Percentiles rank a stretch among this genome's conserved stretches.
Evolutionary conservation across 805 yeast species (phyloP).

Genomic region (Lipomyces starkeyi): DNA sequence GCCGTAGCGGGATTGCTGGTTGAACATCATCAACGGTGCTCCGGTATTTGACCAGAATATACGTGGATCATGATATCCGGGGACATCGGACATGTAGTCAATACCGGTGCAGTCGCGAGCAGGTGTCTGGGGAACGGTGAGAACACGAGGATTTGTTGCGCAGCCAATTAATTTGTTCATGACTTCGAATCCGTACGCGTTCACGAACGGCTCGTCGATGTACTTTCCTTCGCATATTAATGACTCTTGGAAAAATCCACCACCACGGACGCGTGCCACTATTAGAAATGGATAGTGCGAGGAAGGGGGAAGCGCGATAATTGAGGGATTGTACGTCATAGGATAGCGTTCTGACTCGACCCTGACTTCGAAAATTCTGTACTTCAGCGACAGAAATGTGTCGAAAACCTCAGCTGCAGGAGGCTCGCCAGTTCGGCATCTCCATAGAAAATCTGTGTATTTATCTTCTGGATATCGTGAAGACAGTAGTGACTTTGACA

Average conservation of each 20-base stretch:
- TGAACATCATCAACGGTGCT: slow-evolving; percentile 37
- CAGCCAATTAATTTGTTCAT: slow-evolving; percentile 21
- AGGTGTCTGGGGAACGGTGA: slow-evolving; percentile 34
- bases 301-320: slow-evolving; percentile 34
- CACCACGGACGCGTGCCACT: slow-evolving; percentile 36
- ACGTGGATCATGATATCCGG: slow-evolving; percentile 36
- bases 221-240: slow-evolving; percentile 35
- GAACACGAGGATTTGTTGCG: slow-evolving; percentile 30
- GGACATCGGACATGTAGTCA: slow-evolving; percentile 32
- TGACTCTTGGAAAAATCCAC: slow-evolving; percentile 23
- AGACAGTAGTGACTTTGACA: background rate
- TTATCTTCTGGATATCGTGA: background rate
- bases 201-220: slow-evolving; percentile 19
- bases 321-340: slow-evolving; percentile 35
- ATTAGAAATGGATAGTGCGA: slow-evolving; percentile 36
- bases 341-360: slow-evolving; percentile 27
- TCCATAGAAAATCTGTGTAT: slow-evolving; percentile 12
- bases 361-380: slow-evolving; percentile 27
- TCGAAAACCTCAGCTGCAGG: slow-evolving; percentile 24
- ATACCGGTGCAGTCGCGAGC: slow-evolving; percentile 31
- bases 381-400: slow-evolving; percentile 25
- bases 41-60: slow-evolving; percentile 35
- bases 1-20: slow-evolving; percentile 37
- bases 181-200: slow-evolving; percentile 22
- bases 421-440: slow-evolving; percentile 17